Percentiles rank a stretch among this genome's conserved stretches.
phyloP scores from a whole-genome alignment of 495 filamentous ascomycete species.

The Aspergillus affinis region DNA sequence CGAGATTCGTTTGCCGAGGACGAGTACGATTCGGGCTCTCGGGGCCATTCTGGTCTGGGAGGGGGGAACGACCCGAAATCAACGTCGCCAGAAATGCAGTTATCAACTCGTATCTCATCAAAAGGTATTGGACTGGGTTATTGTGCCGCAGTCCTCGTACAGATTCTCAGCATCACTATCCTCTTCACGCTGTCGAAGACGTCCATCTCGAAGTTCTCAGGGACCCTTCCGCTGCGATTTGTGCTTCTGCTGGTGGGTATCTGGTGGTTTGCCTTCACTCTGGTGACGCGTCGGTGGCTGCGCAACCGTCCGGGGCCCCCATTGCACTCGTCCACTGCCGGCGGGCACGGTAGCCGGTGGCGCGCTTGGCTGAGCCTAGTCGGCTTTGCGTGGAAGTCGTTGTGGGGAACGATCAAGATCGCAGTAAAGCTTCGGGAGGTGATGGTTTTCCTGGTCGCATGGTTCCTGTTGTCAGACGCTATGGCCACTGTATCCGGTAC shows the following conservation, averaged over 20 bases:
- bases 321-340: constrained; percentile 36
- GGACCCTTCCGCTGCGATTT: constrained; percentile 59
- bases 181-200: constrained; percentile 65
- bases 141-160: constrained; percentile 70
- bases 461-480: constrained; percentile 87
- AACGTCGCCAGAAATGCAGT: constrained; percentile 64
- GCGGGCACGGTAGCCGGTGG: constrained; percentile 23
- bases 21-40: constrained; percentile 6
- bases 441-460: constrained; percentile 76
- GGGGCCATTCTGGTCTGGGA: background rate
- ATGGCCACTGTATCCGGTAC: constrained; percentile 89
- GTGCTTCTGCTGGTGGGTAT: constrained; percentile 76
- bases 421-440: constrained; percentile 75
- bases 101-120: constrained; percentile 78
- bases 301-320: constrained; percentile 81
- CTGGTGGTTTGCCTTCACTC: constrained; percentile 88
- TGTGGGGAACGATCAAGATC: constrained; percentile 74
- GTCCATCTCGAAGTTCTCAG: constrained; percentile 39
- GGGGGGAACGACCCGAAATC: constrained; percentile 6
- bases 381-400: constrained; percentile 74
- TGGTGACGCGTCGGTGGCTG: constrained; percentile 80
- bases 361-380: constrained; percentile 53
- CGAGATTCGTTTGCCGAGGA: constrained; percentile 38
- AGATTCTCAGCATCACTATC: constrained; percentile 70
- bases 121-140: constrained; percentile 82